These are phyloP conservation scores for Russula ochroleuca DNA, from an alignment of 768 basidiomycete genomes.

Conservation along the genomic window DNA sequence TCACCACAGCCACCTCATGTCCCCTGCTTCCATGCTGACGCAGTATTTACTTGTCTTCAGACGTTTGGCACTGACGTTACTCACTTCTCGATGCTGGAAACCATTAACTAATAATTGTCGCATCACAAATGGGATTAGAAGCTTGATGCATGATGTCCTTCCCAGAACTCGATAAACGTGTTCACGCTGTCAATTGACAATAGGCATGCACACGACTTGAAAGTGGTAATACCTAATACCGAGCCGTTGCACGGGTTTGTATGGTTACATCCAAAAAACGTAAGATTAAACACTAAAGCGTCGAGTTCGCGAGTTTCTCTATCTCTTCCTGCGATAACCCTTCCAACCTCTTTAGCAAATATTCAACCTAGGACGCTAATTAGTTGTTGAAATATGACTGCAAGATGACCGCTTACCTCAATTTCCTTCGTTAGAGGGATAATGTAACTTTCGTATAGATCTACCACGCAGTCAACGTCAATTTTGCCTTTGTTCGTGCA, in stretches of 20 bases:
- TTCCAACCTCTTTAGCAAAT: conserved; percentile 85
- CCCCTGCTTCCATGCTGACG: conserved; percentile 2
- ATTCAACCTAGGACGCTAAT: conserved; percentile 67
- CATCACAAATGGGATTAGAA: not conserved
- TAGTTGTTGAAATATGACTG: not conserved
- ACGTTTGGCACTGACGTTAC: conserved; percentile 3
- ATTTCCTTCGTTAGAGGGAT: conserved; percentile 98
- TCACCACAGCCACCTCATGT: not conserved
- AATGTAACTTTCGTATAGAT: conserved; percentile 90
- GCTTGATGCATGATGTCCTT: not conserved
- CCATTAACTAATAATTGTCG: not conserved
- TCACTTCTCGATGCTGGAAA: conserved; percentile 1
- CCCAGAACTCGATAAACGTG: not conserved
- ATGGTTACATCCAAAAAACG: not conserved
- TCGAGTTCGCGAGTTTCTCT: conserved; percentile 47
- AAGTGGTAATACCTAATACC: not conserved
- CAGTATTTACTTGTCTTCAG: conserved; percentile 18
- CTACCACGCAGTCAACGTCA: conserved; percentile 88
- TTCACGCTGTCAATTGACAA: not conserved
- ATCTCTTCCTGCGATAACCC: conserved; percentile 81
- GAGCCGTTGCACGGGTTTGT: not conserved
- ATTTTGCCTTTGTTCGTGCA: conserved; percentile 56
- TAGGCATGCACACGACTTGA: not conserved
- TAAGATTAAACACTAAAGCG: not conserved
- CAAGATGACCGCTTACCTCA: conserved; percentile 57